These are phyloP conservation scores for Pisolithus albus DNA, from an alignment of 768 basidiomycete species.

Conservation along the genomic window DNA sequence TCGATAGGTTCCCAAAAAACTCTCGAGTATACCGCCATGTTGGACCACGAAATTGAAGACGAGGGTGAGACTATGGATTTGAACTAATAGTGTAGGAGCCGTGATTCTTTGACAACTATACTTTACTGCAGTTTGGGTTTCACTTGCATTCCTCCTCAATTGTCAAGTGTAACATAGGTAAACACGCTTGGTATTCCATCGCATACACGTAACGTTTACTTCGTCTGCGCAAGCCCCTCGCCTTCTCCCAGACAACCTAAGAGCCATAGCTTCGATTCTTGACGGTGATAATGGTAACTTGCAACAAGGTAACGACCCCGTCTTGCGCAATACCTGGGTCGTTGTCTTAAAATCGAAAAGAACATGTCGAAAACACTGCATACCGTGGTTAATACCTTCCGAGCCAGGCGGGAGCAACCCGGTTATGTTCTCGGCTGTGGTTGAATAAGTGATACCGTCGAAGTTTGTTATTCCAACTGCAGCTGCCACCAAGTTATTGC, in stretches of 20 bases:
- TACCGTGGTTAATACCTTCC: constrained; percentile 49
- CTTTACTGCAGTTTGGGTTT: constrained; percentile 17
- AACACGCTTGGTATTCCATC: not conserved
- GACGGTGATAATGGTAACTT: constrained; percentile 34
- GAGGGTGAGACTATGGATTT: constrained; percentile 14
- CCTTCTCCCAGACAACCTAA: not conserved
- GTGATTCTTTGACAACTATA: constrained; percentile 1
- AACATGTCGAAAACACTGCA: not conserved
- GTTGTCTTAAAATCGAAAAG: not conserved
- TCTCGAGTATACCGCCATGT: constrained; percentile 16
- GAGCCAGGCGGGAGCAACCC: constrained; percentile 50
- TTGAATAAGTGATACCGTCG: constrained; percentile 41
- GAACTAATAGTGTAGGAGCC: constrained; percentile 13
- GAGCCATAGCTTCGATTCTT: not conserved
- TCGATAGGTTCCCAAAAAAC: constrained; percentile 4
- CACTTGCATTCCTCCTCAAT: constrained; percentile 4
- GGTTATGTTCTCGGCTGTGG: constrained; percentile 39
- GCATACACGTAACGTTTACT: not conserved
- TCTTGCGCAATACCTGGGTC: constrained; percentile 52
- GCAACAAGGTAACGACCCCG: constrained; percentile 49
- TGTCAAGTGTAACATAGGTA: constrained; percentile 23
- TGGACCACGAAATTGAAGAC: constrained; percentile 15
- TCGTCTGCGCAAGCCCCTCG: not conserved
- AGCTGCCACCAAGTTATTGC: constrained; percentile 32
- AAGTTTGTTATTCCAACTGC: constrained; percentile 36